Percentiles rank a stretch among this genome's conserved stretches.
Evolutionary conservation across 176 grass and related monocot genomes (phyloP).

Genomic region (Poa pratensis): DNA sequence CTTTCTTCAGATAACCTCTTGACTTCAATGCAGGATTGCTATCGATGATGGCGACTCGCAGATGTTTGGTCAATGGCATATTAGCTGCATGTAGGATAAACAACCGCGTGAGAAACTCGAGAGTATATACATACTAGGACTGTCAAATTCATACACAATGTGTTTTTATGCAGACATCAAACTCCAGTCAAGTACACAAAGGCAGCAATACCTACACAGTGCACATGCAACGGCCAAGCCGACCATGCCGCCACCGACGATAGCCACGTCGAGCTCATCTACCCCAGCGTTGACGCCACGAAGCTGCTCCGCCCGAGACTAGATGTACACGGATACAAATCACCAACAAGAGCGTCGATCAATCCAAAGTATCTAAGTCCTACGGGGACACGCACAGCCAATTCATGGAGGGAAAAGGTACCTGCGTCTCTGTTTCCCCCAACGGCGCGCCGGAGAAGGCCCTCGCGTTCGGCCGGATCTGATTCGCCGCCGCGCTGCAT

Average conservation of each 20-base stretch:
- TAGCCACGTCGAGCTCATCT: slow-evolving; percentile 69
- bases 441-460: slow-evolving; percentile 14
- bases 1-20: slow-evolving; percentile 65
- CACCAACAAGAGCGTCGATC: neutral
- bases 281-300: slow-evolving; percentile 21
- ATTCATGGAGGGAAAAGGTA: neutral
- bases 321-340: neutral
- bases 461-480: slow-evolving; percentile 34
- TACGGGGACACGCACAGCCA: neutral
- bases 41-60: slow-evolving; percentile 74
- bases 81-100: slow-evolving; percentile 56
- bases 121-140: neutral
- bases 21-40: slow-evolving; percentile 69
- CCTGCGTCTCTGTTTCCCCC: neutral
- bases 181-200: neutral
- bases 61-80: slow-evolving; percentile 77
- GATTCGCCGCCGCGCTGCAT: slow-evolving; percentile 35
- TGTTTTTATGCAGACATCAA: slow-evolving; percentile 44
- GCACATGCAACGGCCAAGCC: slow-evolving; percentile 87
- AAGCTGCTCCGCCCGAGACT: too few species aligned
- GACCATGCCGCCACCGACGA: slow-evolving; percentile 96
- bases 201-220: slow-evolving; percentile 84
- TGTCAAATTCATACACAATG: neutral
- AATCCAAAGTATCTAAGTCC: neutral
- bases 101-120: slow-evolving; percentile 19